These are phyloP conservation scores for Plasmodium fragile DNA, from an alignment of 169 alveolate species.

Conservation along the genomic window DNA sequence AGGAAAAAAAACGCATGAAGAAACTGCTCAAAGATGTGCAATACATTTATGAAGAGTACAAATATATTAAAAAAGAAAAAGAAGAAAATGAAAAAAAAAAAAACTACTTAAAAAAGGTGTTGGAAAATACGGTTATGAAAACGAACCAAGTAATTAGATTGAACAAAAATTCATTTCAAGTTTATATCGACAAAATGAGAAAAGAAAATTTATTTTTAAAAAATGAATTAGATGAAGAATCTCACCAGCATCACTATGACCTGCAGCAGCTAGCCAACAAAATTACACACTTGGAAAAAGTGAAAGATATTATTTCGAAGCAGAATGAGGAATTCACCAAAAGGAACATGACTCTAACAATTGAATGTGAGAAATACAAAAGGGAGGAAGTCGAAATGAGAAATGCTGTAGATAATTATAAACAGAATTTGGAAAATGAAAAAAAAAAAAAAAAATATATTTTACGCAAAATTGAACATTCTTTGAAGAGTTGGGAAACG, in stretches of 20 bases:
- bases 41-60: constrained; percentile 28
- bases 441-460: constrained; percentile 69
- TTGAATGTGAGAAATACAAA: constrained; percentile 28
- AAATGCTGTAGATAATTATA: neutral
- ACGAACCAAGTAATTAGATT: constrained; percentile 47
- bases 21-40: constrained; percentile 20
- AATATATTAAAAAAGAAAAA: constrained; percentile 35
- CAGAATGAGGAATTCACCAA: constrained; percentile 42
- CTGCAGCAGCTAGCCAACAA: constrained; percentile 60
- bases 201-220: constrained; percentile 59
- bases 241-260: constrained; percentile 73
- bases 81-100: constrained; percentile 36
- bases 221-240: constrained; percentile 74
- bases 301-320: neutral
- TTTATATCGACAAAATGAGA: constrained; percentile 53
- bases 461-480: constrained; percentile 20
- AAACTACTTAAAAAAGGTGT: constrained; percentile 2
- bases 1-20: constrained; percentile 22
- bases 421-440: constrained; percentile 39
- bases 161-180: constrained; percentile 46
- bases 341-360: neutral
- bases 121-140: constrained; percentile 37
- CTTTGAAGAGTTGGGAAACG: constrained; percentile 18
- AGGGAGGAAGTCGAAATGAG: constrained; percentile 11
- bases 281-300: constrained; percentile 27